These are phyloP conservation scores for Cerioporus squamosus DNA, from an alignment of 1,284 basidiomycete species.

Conservation along the genomic window DNA sequence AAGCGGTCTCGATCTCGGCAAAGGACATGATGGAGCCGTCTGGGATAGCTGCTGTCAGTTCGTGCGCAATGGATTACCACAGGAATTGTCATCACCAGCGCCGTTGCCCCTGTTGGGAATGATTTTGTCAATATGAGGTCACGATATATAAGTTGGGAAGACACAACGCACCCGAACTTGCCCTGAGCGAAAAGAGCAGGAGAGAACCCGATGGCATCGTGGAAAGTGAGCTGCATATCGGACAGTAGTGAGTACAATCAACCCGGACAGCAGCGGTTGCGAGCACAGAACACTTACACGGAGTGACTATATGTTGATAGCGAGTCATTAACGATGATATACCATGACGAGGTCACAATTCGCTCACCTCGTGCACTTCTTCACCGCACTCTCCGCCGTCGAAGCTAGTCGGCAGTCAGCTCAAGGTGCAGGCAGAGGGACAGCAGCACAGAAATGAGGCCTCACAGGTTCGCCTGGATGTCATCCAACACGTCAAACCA, in stretches of 20 bases:
- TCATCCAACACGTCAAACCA: constrained; percentile 24
- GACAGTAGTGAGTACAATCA: too few species aligned
- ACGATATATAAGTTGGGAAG: neutral
- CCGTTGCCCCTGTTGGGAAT: constrained; percentile 27
- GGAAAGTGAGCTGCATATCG: constrained; percentile 25
- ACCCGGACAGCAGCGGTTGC: too few species aligned
- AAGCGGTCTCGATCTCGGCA: constrained; percentile 24
- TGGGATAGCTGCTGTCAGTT: neutral
- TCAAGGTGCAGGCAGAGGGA: neutral
- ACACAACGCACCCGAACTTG: constrained; percentile 23
- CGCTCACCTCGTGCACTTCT: constrained; percentile 25
- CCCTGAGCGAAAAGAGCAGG: constrained; percentile 23
- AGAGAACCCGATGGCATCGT: constrained; percentile 31
- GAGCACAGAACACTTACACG: constrained; percentile 6
- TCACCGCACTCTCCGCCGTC: constrained; percentile 26
- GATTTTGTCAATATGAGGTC: too few species aligned
- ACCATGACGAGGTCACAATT: too few species aligned
- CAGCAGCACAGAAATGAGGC: neutral
- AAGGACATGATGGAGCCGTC: constrained; percentile 35
- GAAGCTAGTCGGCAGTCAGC: constrained; percentile 6
- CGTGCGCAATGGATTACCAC: too few species aligned
- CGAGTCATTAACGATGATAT: neutral
- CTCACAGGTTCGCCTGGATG: constrained; percentile 18
- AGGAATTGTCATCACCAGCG: constrained; percentile 15
- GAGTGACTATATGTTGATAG: constrained; percentile 17